Base-by-base conservation (phyloP, 202 grass and related monocot species). In the Bolboschoenoplectus hybrid region DNA sequence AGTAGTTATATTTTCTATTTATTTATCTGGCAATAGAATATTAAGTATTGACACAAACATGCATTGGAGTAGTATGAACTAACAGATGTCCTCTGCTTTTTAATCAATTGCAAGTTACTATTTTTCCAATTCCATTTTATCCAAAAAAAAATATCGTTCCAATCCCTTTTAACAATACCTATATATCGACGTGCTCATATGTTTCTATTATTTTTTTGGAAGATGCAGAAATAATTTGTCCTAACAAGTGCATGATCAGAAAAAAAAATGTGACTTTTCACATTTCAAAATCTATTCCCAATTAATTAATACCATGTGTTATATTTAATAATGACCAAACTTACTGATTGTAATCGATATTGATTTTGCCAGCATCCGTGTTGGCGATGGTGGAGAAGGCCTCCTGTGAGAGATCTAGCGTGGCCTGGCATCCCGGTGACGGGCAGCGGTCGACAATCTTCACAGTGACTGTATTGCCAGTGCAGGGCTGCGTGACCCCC, bases 381-480 rank as follows among this genome's bases (percentile, higher is more conserved):
- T 78, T 71, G 41, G 88, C 86, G 49, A 88, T 92, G 46, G n/a
- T 80, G 16, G 88, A 43, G 73, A 92, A 90, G 10, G 86, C 86
- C 80, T 90, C 52, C 79, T 86, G 71, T 26, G 88, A 92, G 70
- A 92, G 91, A 83, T 92, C 88, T 5, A 92, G 53, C 46, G 88
- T 90, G 63, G 72, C 85, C 49, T 45, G 65, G 57, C 88, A 90
- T 2, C 86, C 88, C 34, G 80, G 16, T 39, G 80, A 57, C 3
- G 87, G 80, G 85, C 91, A 92, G 55, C 41, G 12, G 67, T 90
- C 88, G 32, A 90, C 65, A 40, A 92, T 80, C 67, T 85, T 90
- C 4, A 88, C 86, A 17, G 65, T 66, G 1, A 90, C 86, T 9
- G 49, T 81, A 44, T 35, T 41, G 62, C 88, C 86, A 35, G 55